phyloP scores from a whole-genome alignment of 2,329 filamentous ascomycete species.

The Proliferodiscus dingleyae region DNA sequence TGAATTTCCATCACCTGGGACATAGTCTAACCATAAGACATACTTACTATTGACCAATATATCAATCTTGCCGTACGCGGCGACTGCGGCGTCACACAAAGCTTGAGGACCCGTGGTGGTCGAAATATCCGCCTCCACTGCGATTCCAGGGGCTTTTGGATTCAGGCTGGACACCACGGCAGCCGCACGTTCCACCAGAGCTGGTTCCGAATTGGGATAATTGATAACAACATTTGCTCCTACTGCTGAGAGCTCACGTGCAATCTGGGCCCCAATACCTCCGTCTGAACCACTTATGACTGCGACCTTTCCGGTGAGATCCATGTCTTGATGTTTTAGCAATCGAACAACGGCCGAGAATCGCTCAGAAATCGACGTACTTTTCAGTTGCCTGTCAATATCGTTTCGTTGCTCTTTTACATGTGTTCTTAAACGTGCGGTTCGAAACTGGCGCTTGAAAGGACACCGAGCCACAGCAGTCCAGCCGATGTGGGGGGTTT shows the following conservation, averaged over 20 bases:
- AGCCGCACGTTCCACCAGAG: neutral
- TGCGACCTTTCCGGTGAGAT: neutral
- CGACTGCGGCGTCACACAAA: slow-evolving; percentile 34
- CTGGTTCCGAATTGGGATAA: slow-evolving; percentile 36
- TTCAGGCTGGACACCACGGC: neutral
- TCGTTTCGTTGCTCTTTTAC: no score
- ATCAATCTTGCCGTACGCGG: slow-evolving; percentile 36
- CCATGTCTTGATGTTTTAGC: neutral
- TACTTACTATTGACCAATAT: slow-evolving; percentile 40
- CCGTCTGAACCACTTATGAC: slow-evolving; percentile 31
- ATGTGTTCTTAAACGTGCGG: no score
- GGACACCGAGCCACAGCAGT: no score
- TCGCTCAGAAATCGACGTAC: no score
- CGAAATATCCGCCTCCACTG: slow-evolving; percentile 40
- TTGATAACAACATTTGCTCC: slow-evolving; percentile 43
- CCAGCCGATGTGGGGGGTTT: no score
- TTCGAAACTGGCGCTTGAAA: no score
- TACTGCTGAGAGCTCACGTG: slow-evolving; percentile 35
- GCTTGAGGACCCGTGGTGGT: slow-evolving; percentile 33
- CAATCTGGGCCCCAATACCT: slow-evolving; percentile 40
- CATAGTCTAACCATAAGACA: neutral
- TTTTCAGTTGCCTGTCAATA: no score
- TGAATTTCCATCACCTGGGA: no score
- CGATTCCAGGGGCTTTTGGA: slow-evolving; percentile 29
- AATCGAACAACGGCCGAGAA: no score